These are phyloP conservation scores for Elaeis guineensis DNA, from an alignment of 176 grass and related monocot species.

Conservation along the genomic window DNA sequence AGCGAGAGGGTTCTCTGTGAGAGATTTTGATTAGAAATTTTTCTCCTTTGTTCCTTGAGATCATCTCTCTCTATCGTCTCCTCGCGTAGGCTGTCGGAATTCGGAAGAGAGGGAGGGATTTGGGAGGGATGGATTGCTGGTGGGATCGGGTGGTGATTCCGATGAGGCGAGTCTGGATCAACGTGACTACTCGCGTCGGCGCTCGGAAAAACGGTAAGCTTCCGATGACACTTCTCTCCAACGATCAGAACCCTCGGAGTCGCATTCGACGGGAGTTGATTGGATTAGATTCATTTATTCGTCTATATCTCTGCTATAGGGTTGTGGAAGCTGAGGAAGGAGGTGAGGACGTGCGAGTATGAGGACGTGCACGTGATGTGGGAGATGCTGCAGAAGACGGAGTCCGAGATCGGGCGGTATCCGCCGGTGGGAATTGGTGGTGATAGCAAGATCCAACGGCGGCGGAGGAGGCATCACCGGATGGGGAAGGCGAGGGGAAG, in stretches of 20 bases:
- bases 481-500: background rate
- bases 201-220: constrained; percentile 35
- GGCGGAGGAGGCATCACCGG: no score
- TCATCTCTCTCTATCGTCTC: no score
- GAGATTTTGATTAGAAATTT: no score
- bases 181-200: constrained; percentile 31
- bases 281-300: constrained; percentile 1
- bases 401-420: background rate
- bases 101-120: background rate
- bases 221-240: background rate
- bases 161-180: constrained; percentile 37
- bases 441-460: no score
- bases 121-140: background rate
- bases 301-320: constrained; percentile 16
- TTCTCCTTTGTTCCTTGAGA: no score
- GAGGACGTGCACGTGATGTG: constrained; percentile 74
- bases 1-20: no score
- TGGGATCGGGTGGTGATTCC: background rate
- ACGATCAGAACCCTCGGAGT: background rate
- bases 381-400: constrained; percentile 43
- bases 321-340: constrained; percentile 38
- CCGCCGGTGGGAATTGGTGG: background rate
- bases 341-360: constrained; percentile 73
- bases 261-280: background rate
- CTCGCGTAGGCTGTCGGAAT: no score